Evolutionary conservation across 768 basidiomycete genomes (phyloP), one percentile per base, ranked within the genome.

Genomic region (Phlebiopsis flavidoalba): DNA sequence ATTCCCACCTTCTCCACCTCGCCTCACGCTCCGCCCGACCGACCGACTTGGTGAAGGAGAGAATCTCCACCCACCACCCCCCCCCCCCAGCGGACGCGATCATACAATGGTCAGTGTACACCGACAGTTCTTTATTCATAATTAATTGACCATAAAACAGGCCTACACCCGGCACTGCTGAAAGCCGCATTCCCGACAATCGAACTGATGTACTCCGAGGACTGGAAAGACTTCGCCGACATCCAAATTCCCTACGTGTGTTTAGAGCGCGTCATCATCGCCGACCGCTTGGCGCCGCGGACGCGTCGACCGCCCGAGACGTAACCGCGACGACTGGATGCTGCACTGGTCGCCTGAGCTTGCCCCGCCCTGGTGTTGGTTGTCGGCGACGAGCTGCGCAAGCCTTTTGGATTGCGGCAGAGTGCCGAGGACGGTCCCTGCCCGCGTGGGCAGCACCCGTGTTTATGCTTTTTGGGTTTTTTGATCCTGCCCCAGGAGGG

Each of bases 261-360:
- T n/a, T 74, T 92, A 57, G 87, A 90, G 64, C 85, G 91, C 11
- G 76, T 91, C 12, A 83, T 96, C 35, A 74, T 97, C 36, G 87
- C 85, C 0, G 93, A 95, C 67, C 77, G 86, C n/a, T n/a, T 50
- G 79, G 82, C n/a, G 89, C 88, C 0, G 87, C n/a, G n/a, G n/a
- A n/a, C n/a, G n/a, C n/a, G n/a, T n/a, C n/a, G n/a, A n/a, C n/a
- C n/a, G n/a, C n/a, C 91, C 0, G 73, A 71, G 53, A n/a, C 73
- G 76, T 59, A 64, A 64, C 47, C 65, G 69, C 6, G 33, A 45
- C 4, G 62, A 60, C 26, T 70, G 69, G 69, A 43, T 43, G 7
- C 36, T 53, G n/a, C 21, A 47, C 14, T 62, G 64, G 60, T 12
- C 60, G 11, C 60, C 63, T n/a, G 31, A 55, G n/a, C 37, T 15